A percentile compares a stretch with the other conserved stretches of the same genome.
phyloP scores from a whole-genome alignment of 257 asterid species.

The Nemophila menziesii region DNA sequence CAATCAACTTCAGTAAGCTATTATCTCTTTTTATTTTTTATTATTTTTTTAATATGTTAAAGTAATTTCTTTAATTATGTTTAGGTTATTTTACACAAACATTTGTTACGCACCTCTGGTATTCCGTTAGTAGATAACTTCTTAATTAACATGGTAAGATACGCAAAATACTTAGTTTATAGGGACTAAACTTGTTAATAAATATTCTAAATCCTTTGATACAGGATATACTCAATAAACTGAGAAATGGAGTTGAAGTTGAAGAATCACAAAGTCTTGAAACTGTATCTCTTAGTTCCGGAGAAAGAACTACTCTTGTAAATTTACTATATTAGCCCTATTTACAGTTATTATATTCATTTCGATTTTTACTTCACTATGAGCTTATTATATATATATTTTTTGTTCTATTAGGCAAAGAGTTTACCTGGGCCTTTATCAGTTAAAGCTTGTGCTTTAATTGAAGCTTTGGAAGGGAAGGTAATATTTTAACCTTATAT shows the following conservation, averaged over 20 bases:
- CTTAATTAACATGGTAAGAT: slow-evolving; percentile 62
- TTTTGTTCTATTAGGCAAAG: slow-evolving; percentile 50
- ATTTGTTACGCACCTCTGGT: slow-evolving; percentile 74
- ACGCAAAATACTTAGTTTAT: slow-evolving; percentile 9
- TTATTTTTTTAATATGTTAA: slow-evolving; percentile 4
- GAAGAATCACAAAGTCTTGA: slow-evolving; percentile 57
- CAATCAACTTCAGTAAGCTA: slow-evolving; percentile 64
- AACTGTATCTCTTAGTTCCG: slow-evolving; percentile 36
- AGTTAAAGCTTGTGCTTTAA: slow-evolving; percentile 42
- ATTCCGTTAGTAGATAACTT: slow-evolving; percentile 61
- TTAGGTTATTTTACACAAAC: slow-evolving; percentile 79
- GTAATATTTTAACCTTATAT: slow-evolving; percentile 25
- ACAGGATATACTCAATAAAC: slow-evolving; percentile 69
- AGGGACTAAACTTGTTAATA: slow-evolving; percentile 1
- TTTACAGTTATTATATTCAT: slow-evolving; percentile 5
- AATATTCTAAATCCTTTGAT: slow-evolving; percentile 12
- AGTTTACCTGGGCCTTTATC: slow-evolving; percentile 57
- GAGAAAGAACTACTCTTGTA: slow-evolving; percentile 71
- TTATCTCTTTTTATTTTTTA: slow-evolving; percentile 11
- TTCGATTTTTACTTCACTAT: slow-evolving; percentile 7
- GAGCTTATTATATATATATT: slow-evolving; percentile 2
- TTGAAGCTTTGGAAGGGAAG: slow-evolving; percentile 89
- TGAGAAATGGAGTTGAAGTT: slow-evolving; percentile 62
- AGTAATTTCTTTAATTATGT: slow-evolving; percentile 2
- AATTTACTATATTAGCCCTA: slow-evolving; percentile 6